Evolutionary conservation across 768 basidiomycete species (phyloP), one percentile per base, ranked within the genome.

Genomic region (Lactifluus rugatus): DNA sequence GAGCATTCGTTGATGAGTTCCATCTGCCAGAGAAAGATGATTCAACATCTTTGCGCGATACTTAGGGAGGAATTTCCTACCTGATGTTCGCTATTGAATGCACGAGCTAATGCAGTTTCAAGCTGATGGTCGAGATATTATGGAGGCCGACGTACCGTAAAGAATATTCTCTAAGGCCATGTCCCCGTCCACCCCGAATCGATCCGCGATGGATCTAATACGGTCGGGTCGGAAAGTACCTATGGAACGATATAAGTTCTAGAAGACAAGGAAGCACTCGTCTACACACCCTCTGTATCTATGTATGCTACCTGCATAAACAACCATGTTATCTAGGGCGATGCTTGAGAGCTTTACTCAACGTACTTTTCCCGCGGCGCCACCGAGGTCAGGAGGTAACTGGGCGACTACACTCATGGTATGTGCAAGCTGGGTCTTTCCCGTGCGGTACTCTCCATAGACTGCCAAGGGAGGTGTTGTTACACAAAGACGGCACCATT

Each of bases 221-320:
- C 94, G 84, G 68, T 98, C 93, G 3, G 94, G 94, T 34, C 94
- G 86, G 73, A 96, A 96, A 3, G 91, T 92, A n/a, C 90, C 89
- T 87, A 34, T 13, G 34, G 5, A 39, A 34, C n/a, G 48, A 54
- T 25, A 48, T 19, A 26, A 28, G 6, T 31, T 50, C 47, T 34
- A 46, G 26, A 32, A 23, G 13, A 5, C 26, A 13, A 48, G 9
- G 34, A 26, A 26, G 9, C 23, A 4, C 4, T 17, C 13, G n/a
- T 28, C 11, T 19, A 56, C 57, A 17, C 63, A 75, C 88, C 88
- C 78, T 93, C 90, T 2, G 90, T 92, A 67, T 93, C 90, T 47
- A 93, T 88, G 68, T 90, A 92, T 67, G 89, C 89, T n/a, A 92
- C 90, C 87, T 88, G 37, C 45, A 28, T 26, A 46, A 47, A 48